Base-by-base conservation (phyloP, 352 stramenopile species). In the Peronospora belbahrii region DNA sequence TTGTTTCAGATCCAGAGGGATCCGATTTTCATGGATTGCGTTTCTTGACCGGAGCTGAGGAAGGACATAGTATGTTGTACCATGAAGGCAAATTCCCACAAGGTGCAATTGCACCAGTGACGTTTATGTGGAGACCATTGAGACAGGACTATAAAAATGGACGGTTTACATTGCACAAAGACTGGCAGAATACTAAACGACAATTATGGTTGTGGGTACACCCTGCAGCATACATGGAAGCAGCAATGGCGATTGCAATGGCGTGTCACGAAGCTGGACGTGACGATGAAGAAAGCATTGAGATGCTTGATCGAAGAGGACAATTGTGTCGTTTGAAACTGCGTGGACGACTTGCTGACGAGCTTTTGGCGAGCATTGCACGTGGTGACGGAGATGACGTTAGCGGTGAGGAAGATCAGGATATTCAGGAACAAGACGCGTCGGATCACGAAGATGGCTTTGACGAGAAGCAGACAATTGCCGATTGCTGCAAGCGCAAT, bases 121-220 rank as follows among this genome's bases (percentile, higher is more conserved):
- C 51, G 15, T 90, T 90, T 48, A 70, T 83, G 62, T 90, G 79
- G 79, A 71, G 72, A 33, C 79, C 79, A 19, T 13, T 79, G 20
- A 27, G 65, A 10, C 42, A 28, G 1, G 70, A 83, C 19, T 61
- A 55, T 43, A 44, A 39, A 2, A 6, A 2, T 17, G 50, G 23
- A 3, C 46, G 37, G 8, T 78, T 80, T 19, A 35, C 62, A 38
- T 32, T 82, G 33, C 59, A 69, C 8, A 33, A 67, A 1, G 55
- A 68, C 4, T 83, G 62, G 59, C 60, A 73, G 17, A 50, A 25
- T 14, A 65, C 47, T n/a, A 84, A 78, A 44, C 65, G 77, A 2
- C 74, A 90, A 44, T 45, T 90, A 13, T 90, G 79, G 79, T 54
- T 90, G 0, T 90, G 79, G 79, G 71, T 90, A 36, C 79, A 90